Percentiles rank a stretch among this genome's conserved stretches.
Conservation (phyloP, 306 rosid genomes). For the Acacia confusa region DNA sequence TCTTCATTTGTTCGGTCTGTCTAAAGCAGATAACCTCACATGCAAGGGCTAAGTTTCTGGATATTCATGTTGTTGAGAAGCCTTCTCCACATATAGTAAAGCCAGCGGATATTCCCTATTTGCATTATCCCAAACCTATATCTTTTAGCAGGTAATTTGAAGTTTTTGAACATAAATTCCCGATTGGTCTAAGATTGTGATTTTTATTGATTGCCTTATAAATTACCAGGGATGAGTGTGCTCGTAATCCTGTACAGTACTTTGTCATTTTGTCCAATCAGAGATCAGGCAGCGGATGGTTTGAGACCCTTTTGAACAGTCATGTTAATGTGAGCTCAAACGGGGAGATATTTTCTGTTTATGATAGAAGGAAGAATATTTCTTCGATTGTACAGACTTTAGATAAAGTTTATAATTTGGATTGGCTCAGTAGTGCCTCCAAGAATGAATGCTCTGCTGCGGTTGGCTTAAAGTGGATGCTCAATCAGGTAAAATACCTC, state of each 20-base stretch:
- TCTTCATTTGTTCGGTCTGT: conserved; percentile 72
- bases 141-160: conserved; percentile 76
- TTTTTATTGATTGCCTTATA: conserved; percentile 22
- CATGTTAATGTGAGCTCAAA: conserved; percentile 83
- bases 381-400: conserved; percentile 71
- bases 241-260: conserved; percentile 71
- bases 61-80: conserved; percentile 47
- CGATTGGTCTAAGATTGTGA: conserved; percentile 6
- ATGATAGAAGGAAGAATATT: conserved; percentile 64
- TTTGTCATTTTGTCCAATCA: conserved; percentile 87
- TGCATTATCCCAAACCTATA: conserved; percentile 79
- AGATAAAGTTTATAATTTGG: conserved; percentile 84
- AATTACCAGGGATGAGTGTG: conserved; percentile 74
- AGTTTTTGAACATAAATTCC: conserved; percentile 8
- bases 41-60: conserved; percentile 44
- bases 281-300: conserved; percentile 98
- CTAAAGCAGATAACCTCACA: conserved; percentile 68
- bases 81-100: conserved; percentile 36
- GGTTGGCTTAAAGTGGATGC: conserved; percentile 99
- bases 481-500: conserved; percentile 72
- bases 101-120: conserved; percentile 39
- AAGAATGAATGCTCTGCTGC: conserved; percentile 94
- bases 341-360: conserved; percentile 84
- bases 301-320: conserved; percentile 88
- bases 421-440: conserved; percentile 95